phyloP scores from a whole-genome alignment of 495 filamentous ascomycete species.

The Penicillium turbatum region DNA sequence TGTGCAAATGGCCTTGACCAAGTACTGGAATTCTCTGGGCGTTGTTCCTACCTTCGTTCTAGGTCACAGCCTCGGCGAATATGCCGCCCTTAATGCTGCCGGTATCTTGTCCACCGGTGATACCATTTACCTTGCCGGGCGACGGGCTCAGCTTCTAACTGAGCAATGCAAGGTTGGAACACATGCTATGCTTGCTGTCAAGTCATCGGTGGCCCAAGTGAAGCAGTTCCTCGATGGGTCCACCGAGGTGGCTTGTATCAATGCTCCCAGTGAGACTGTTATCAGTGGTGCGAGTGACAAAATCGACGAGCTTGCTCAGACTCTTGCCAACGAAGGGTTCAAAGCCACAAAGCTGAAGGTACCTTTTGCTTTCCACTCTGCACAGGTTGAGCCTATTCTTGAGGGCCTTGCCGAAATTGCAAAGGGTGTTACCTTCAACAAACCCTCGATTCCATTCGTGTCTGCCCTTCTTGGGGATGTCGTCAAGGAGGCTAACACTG shows the following conservation, averaged over 20 bases:
- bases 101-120: slow-evolving; percentile 76
- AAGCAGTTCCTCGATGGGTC: slow-evolving; percentile 24
- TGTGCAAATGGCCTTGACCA: slow-evolving; percentile 81
- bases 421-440: slow-evolving; percentile 52
- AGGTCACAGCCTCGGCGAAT: slow-evolving; percentile 86
- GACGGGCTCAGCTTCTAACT: slow-evolving; percentile 70
- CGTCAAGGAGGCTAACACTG: slow-evolving; percentile 46
- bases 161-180: slow-evolving; percentile 66
- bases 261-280: slow-evolving; percentile 48
- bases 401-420: slow-evolving; percentile 60
- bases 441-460: slow-evolving; percentile 63
- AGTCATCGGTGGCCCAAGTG: slow-evolving; percentile 33
- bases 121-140: slow-evolving; percentile 75
- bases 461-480: slow-evolving; percentile 64
- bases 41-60: slow-evolving; percentile 71
- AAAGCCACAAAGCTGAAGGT: slow-evolving; percentile 68
- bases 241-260: slow-evolving; percentile 51
- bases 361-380: slow-evolving; percentile 78
- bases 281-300: slow-evolving; percentile 43
- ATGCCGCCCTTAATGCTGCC: slow-evolving; percentile 76
- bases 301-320: slow-evolving; percentile 55
- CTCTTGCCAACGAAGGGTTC: slow-evolving; percentile 51
- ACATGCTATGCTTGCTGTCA: slow-evolving; percentile 57
- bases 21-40: slow-evolving; percentile 76
- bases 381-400: slow-evolving; percentile 73